Base-by-base conservation (phyloP, 2,329 filamentous ascomycete genomes). In the Tolypocladium pustulatum region DNA sequence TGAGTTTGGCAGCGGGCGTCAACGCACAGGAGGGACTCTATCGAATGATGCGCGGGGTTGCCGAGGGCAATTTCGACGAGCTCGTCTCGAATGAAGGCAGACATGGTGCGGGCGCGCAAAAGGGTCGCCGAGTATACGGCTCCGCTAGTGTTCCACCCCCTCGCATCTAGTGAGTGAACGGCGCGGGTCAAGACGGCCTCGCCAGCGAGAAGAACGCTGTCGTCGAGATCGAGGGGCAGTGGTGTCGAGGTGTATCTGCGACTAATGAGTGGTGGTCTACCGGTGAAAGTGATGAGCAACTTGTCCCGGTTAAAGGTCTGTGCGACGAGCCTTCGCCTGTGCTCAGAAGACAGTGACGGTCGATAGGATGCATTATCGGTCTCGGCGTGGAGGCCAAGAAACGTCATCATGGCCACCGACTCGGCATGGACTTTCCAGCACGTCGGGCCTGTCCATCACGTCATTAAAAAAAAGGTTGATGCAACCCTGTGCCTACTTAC, bases 271-370 rank as follows among this genome's bases (percentile, higher is more conserved):
- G 73, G 75, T 6, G 74, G 74, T 12, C 73, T 63, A 2, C 74
- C 75, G 1, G 73, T 75, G 46, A 77, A 73, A 3, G 71, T 69
- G 17, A 72, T 71, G 5, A 73, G 60, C 0, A 69, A 64, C 62
- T 75, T 74, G 51, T 73, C 71, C 51, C 69, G 62, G 15, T 63
- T 64, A 57, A 69, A 72, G 20, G 70, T 54, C 49, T 67, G 59
- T 32, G 67, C 65, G 34, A 71, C 71, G 9, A 72, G 36, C n/a
- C 68, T 49, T 17, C 57, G 59, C 12, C 57, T 30, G 10, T 22
- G 30, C 60, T 75, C 71, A 4, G 66, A 65, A 6, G 67, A 60
- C n/a, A 69, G 66, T 0, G 68, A 66, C 2, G 67, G 65, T 20
- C 61, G 38, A 53, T 68, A 68, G 1, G 62, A 57, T 15, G 59